Conservation (phyloP, 352 stramenopile species). For the Pythium phragmiticola region DNA sequence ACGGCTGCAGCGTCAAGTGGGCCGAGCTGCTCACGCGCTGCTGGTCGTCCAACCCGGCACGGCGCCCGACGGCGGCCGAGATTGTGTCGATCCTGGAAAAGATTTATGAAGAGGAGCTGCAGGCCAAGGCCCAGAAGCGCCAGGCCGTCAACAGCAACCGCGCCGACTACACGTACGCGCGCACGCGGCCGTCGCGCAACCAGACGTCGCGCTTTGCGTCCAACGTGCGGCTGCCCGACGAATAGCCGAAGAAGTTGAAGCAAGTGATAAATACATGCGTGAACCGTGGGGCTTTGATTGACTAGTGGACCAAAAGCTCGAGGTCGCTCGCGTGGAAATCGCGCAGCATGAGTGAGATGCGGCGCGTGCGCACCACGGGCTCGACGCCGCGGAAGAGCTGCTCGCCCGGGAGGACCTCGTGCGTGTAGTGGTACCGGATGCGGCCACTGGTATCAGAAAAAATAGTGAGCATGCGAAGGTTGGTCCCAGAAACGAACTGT, state of each 20-base stretch:
- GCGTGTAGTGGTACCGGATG: conserved; percentile 84
- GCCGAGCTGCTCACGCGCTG: conserved; percentile 81
- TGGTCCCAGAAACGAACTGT: background rate
- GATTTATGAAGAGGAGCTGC: conserved; percentile 69
- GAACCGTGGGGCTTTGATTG: no score
- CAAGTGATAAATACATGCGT: no score
- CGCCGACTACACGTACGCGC: conserved; percentile 71
- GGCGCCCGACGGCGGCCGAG: conserved; percentile 72
- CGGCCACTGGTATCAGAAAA: conserved; percentile 37
- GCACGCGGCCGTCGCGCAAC: conserved; percentile 44
- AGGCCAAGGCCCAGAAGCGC: conserved; percentile 65
- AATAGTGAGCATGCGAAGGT: background rate
- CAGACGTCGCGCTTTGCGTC: conserved; percentile 64
- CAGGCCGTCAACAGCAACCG: conserved; percentile 79
- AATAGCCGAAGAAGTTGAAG: background rate
- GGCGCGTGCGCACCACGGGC: conserved; percentile 66
- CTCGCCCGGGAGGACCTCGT: conserved; percentile 73
- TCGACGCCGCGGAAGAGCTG: conserved; percentile 56
- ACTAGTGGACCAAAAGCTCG: conserved; percentile 13
- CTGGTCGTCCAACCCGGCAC: conserved; percentile 75
- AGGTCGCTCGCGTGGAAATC: conserved; percentile 57
- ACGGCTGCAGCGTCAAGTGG: conserved; percentile 82
- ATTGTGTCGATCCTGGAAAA: conserved; percentile 80
- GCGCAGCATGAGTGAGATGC: conserved; percentile 84
- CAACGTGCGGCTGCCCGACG: conserved; percentile 57